Base-by-base conservation (phyloP, 352 stramenopile genomes). In the Pythium aphanidermatum region DNA sequence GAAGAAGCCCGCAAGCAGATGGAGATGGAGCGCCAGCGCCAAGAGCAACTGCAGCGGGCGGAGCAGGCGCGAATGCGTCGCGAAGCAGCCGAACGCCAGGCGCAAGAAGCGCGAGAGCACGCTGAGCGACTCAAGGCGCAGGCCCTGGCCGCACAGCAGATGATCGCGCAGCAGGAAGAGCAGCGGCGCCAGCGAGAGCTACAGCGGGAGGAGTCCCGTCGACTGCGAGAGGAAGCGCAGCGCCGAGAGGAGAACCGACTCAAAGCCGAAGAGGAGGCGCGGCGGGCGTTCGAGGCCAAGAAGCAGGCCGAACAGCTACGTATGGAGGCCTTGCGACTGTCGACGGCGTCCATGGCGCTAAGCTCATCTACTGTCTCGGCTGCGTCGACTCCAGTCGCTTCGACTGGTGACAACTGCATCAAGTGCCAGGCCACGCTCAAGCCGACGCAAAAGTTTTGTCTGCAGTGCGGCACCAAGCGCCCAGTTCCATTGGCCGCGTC, bases 371-470 rank as follows among this genome's bases (percentile, higher is more conserved):
- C 33, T 40, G 33, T 19, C 7, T 11, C 36, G 1, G 36, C 36
- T 28, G 9, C 16, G 13, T 23, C 16, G n/a, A 16, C 2, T 21
- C 44, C 31, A 28, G 41, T n/a, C 44, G 53, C 58, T 1, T 73
- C 63, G 3, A 63, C 64, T 16, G 46, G 65, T 17, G 20, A 35
- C 32, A 69, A 37, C 31, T 86, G 74, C 34, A 35, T 46, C 19
- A 70, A 53, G 29, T 88, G 76, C 39, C 57, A 67, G 30, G 64
- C 64, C 21, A 58, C 55, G 23, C 58, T 88, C 25, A 83, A 82
- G 43, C 37, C 74, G 8, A 64, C 71, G 25, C 79, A 92, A 38
- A 92, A 92, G 48, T 92, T 92, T 50, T 92, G 79, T 38, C 76
- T 69, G 5, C 79, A 86, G 33, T 92, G 79, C 39, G 79, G 79